phyloP scores from a whole-genome alignment of 768 basidiomycete genomes.

The Boletus rubescentipes region DNA sequence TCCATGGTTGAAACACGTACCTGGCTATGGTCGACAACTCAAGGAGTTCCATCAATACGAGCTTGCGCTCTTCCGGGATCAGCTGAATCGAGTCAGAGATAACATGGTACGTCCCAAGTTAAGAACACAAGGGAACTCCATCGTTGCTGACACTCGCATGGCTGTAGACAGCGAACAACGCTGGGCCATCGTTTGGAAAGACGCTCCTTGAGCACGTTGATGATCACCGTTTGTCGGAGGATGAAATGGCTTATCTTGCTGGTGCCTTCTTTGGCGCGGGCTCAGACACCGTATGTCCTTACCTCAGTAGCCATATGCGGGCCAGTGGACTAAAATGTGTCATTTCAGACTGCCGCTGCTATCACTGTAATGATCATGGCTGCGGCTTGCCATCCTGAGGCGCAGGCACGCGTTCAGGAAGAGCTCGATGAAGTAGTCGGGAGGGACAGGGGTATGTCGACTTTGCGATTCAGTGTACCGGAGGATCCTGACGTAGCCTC shows the following conservation, averaged over 20 bases:
- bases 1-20: conserved; percentile 43
- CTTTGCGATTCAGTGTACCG: background rate
- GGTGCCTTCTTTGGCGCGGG: conserved; percentile 62
- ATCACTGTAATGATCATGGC: conserved; percentile 49
- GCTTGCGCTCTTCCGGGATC: conserved; percentile 47
- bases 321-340: background rate
- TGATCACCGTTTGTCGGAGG: conserved; percentile 47
- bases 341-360: conserved; percentile 43
- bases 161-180: conserved; percentile 6
- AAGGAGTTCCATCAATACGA: conserved; percentile 52
- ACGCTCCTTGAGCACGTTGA: conserved; percentile 50
- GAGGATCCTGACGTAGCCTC: background rate
- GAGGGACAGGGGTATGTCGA: conserved; percentile 22
- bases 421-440: conserved; percentile 53
- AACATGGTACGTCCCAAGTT: conserved; percentile 3
- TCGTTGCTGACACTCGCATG: background rate
- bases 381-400: conserved; percentile 48
- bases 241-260: conserved; percentile 58
- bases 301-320: too few relatives aligned
- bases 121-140: background rate
- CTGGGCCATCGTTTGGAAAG: conserved; percentile 42
- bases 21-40: conserved; percentile 55
- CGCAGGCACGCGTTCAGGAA: conserved; percentile 47
- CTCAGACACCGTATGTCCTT: conserved; percentile 44
- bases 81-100: conserved; percentile 27